Evolutionary conservation across 148 eudicot genomes (phyloP).

Genomic region (Spergularia marina): DNA sequence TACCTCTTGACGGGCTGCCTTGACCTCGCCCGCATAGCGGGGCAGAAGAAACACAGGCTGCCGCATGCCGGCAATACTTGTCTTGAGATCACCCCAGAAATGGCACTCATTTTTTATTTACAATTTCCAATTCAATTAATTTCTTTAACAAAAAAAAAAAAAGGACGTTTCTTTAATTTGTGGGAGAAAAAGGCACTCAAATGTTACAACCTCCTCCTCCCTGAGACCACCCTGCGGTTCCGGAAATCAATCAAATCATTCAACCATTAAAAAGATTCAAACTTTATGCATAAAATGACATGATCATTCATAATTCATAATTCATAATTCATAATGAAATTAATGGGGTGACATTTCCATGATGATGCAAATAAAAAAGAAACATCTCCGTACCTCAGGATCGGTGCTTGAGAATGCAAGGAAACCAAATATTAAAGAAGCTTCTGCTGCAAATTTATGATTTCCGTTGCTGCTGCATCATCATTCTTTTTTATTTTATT

Average conservation of each 20-base stretch:
- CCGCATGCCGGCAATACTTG: slow-evolving; percentile 92
- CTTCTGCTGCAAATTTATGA: slow-evolving; percentile 32
- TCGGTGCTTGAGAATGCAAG: slow-evolving; percentile 55
- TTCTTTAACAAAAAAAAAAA: too few relatives aligned
- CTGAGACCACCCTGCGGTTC: slow-evolving; percentile 59
- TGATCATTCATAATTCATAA: background rate
- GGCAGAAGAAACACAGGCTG: slow-evolving; percentile 81
- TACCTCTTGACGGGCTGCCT: slow-evolving; percentile 98
- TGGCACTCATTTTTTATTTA: slow-evolving; percentile 54
- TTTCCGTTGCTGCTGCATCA: too few relatives aligned
- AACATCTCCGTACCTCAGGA: slow-evolving; percentile 69
- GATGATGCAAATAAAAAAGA: background rate
- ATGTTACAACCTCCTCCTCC: slow-evolving; percentile 12
- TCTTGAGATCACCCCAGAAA: slow-evolving; percentile 87
- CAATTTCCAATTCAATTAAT: slow-evolving; percentile 14
- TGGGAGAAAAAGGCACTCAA: too few relatives aligned
- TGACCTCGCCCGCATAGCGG: slow-evolving; percentile 79
- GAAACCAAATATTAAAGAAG: slow-evolving; percentile 49
- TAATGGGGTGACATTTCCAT: background rate
- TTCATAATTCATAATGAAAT: background rate
- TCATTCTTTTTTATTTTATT: too few relatives aligned
- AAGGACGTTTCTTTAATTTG: slow-evolving; percentile 14
- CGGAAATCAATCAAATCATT: background rate
- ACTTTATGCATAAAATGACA: slow-evolving; percentile 2
- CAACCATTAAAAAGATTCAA: background rate